These are phyloP conservation scores for Suhomyces guaymorum DNA, from an alignment of 1,139 yeast species.

Conservation along the genomic window DNA sequence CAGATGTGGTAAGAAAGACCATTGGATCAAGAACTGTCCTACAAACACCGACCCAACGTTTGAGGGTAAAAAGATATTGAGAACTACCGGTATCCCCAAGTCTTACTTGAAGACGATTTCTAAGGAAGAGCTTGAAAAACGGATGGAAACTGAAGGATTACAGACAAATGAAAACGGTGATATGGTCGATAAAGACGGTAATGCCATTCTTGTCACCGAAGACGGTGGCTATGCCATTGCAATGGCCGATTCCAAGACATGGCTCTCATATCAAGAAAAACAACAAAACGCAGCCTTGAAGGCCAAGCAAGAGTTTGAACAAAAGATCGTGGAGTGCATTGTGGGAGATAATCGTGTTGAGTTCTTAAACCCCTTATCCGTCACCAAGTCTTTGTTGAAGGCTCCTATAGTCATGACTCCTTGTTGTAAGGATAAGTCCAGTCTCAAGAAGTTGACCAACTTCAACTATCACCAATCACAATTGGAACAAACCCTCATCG, in stretches of 20 bases:
- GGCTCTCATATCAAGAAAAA: constrained; percentile 83
- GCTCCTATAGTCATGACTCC: constrained; percentile 82
- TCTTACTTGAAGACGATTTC: constrained; percentile 80
- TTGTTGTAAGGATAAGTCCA: constrained; percentile 63
- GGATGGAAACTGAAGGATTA: constrained; percentile 53
- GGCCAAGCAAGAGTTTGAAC: constrained; percentile 44
- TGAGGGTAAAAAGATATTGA: constrained; percentile 86
- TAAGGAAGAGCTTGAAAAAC: constrained; percentile 50
- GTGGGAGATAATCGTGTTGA: constrained; percentile 45
- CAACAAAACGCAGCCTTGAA: constrained; percentile 55
- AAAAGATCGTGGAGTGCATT: constrained; percentile 34
- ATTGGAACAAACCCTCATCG: constrained; percentile 73
- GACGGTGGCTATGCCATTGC: constrained; percentile 96
- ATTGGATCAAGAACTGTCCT: constrained; percentile 96
- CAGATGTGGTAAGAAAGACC: constrained; percentile 95
- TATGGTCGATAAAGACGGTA: constrained; percentile 62
- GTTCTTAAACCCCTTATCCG: constrained; percentile 60
- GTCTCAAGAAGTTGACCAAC: constrained; percentile 53
- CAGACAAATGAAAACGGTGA: constrained; percentile 49
- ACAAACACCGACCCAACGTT: constrained; percentile 89
- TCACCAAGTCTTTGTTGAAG: constrained; percentile 59
- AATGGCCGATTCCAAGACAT: constrained; percentile 88
- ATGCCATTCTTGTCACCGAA: constrained; percentile 81
- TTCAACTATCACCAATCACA: constrained; percentile 41
- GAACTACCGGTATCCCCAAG: constrained; percentile 97